A percentile compares a stretch with the other conserved stretches of the same genome.
Conservation (phyloP, 257 asterid genomes). For the Hygrophila difformis region DNA sequence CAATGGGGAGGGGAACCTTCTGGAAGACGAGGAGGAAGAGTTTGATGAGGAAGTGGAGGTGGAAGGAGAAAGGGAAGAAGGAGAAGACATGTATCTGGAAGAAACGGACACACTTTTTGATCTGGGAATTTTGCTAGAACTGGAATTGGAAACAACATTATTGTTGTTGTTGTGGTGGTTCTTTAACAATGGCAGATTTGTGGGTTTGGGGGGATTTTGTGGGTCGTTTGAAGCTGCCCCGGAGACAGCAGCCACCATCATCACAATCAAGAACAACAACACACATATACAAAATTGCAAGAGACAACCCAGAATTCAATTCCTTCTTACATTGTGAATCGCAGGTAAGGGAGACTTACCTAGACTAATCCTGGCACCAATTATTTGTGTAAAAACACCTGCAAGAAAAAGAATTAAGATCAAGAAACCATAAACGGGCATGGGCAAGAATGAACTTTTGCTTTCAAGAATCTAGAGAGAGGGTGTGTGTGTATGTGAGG, state of each 20-base stretch:
- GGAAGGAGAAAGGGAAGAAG: conserved; percentile 84
- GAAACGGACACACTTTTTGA: conserved; percentile 63
- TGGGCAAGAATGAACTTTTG: too few relatives aligned
- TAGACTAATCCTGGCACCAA: conserved; percentile 15
- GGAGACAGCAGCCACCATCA: conserved; percentile 87
- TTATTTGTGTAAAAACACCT: conserved; percentile 31
- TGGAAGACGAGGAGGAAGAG: conserved; percentile 60
- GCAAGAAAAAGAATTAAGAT: conserved; percentile 45
- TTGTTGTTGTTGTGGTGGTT: too few relatives aligned
- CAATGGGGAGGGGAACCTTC: conserved; percentile 70
- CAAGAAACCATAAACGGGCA: too few relatives aligned
- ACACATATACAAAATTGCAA: conserved; percentile 15
- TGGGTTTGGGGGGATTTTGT: conserved; percentile 36
- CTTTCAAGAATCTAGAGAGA: conserved; percentile 30
- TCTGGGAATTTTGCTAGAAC: conserved; percentile 79
- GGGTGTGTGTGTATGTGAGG: conserved; percentile 19
- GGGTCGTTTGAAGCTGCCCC: conserved; percentile 64
- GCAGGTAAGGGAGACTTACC: conserved; percentile 25
- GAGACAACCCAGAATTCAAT: conserved; percentile 22
- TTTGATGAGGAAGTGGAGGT: conserved; percentile 67
- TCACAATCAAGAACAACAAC: conserved; percentile 29
- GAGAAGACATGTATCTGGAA: conserved; percentile 88
- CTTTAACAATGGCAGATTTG: conserved; percentile 68
- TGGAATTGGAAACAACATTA: too few relatives aligned
- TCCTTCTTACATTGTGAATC: conserved; percentile 50